Evolutionary conservation across 768 basidiomycete species (phyloP), one percentile per base, ranked within the genome.

Genomic region (Epithele typhae): DNA sequence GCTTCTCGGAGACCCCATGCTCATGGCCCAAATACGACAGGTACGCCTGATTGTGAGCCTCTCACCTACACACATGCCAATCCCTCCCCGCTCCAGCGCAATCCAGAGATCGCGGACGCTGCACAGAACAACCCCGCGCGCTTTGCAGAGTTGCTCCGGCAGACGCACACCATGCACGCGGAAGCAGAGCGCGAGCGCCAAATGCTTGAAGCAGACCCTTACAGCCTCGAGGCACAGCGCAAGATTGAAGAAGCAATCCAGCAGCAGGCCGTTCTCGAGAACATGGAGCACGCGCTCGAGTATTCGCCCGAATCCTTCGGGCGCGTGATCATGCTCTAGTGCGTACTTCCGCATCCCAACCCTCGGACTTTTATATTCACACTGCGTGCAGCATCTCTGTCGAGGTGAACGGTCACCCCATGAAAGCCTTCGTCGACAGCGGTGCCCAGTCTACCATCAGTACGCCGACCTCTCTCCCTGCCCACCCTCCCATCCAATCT

Each of bases 381-480:
- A n/a, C n/a, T 30, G 8, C 27, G 27, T n/a, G 8, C 47, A 94
- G 90, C 57, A 88, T 98, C 52, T 79, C 84, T 21, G 82, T 93
- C 0, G 96, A 97, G 59, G 92, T 99, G 2, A 99, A 99, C 59
- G 85, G 86, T 1, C 74, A 77, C 49, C 86, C 87, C 3, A 82
- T 98, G 30, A 94, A 92, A 65, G 96, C 96, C 0, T 99, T 99
- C 57, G 96, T 99, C 35, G 96, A 99, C 63, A 96, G 92, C 54
- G 96, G 95, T 34, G 96, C 96, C 10, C 96, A 99, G 59, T 81
- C 82, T 52, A 99, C 95, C 1, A 97, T 97, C 69, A 97, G 94
- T 94, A 58, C 58, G 85, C 70, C 11, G 19, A 24, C 24, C 10
- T 25, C n/a, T 40, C 22, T 22, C 15, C 32, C 34, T 6, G 24